Conservation (phyloP, 768 basidiomycete species). For the Pulveroboletus sp. region DNA sequence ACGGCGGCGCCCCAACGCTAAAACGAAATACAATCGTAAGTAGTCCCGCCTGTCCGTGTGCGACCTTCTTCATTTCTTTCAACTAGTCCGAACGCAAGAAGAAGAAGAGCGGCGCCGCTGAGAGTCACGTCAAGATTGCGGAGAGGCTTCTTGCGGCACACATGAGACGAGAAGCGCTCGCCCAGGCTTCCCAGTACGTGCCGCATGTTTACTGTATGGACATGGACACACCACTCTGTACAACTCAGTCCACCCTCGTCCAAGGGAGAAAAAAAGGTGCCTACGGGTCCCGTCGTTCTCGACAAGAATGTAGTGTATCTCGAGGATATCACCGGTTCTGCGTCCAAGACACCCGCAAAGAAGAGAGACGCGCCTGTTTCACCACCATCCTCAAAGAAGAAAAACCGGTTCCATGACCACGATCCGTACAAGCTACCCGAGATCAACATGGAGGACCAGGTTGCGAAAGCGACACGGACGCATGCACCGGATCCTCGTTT, state of each 20-base stretch:
- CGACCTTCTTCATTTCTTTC: not conserved
- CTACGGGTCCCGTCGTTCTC: constrained; percentile 48
- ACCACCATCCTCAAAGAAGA: constrained; percentile 54
- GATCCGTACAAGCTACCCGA: constrained; percentile 95
- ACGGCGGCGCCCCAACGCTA: constrained; percentile 90
- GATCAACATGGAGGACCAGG: constrained; percentile 61
- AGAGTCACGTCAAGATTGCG: constrained; percentile 82
- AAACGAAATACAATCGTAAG: constrained; percentile 88
- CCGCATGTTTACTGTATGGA: not conserved
- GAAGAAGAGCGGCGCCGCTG: constrained; percentile 88
- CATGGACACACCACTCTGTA: not conserved
- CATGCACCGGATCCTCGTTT: constrained; percentile 82
- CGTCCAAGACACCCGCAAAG: constrained; percentile 49
- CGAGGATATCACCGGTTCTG: constrained; percentile 70
- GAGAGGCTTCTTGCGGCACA: constrained; percentile 93
- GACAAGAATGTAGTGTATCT: constrained; percentile 81
- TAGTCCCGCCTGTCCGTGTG: constrained; percentile 2
- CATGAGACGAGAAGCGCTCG: constrained; percentile 84
- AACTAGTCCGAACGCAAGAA: constrained; percentile 78
- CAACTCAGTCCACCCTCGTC: constrained; percentile 23
- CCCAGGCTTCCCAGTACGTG: constrained; percentile 42
- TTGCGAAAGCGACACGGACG: constrained; percentile 60
- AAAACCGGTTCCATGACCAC: constrained; percentile 65
- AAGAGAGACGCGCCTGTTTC: constrained; percentile 31
- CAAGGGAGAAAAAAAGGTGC: constrained; percentile 46